Evolutionary conservation across 225 moss, liverwort and hornwort genomes (phyloP), one percentile per base, ranked within the genome.

Genomic region (Physcomitrellopsis africana): DNA sequence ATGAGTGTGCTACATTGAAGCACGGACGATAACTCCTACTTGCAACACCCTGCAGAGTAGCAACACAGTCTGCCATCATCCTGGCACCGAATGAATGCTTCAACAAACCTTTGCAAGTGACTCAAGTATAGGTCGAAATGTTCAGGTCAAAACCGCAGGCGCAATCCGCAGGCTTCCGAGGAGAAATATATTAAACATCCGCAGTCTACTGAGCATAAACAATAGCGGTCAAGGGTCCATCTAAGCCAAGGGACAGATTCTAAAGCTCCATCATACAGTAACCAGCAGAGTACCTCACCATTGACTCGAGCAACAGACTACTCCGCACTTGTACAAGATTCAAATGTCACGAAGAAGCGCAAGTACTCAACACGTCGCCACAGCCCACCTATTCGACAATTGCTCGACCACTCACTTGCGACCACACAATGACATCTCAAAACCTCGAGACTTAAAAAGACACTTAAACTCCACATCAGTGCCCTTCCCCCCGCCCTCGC

Each of bases 11-110:
- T 51, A 59, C 60, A 44, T 19, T 72, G 44, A 44, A 60, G 53
- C 74, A 51, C 6, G 44, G 29, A 22, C 23, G 69, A 18, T 81
- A 22, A 19, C 51, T 52, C 58, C 64, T 73, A 0, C 42, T 8
- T 7, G 58, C 44, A 29, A 74, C 15, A 18, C 82, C 37, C 37
- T 56, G 79, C 61, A 75, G 29, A 12, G 42, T 66, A 7, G 13
- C 52, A 9, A 60, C 32, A n/a, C 51, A 69, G 43, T 81, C 59
- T n/a, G 57, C 63, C 82, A 82, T 78, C 67, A 10, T 9, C 11
- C 63, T 79, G 5, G 32, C 7, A 46, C 10, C 49, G 58, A 11
- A 51, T 55, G 1, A 16, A 19, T 1, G 0, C 32, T 23, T 17
- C 9, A 76, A 24, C 27, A 15, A 5, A 55, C 16, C 53, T 73